Percentiles rank a stretch among this genome's conserved stretches.
phyloP scores from a whole-genome alignment of 2,329 filamentous ascomycete genomes.

The Hansfordia pulvinata region DNA sequence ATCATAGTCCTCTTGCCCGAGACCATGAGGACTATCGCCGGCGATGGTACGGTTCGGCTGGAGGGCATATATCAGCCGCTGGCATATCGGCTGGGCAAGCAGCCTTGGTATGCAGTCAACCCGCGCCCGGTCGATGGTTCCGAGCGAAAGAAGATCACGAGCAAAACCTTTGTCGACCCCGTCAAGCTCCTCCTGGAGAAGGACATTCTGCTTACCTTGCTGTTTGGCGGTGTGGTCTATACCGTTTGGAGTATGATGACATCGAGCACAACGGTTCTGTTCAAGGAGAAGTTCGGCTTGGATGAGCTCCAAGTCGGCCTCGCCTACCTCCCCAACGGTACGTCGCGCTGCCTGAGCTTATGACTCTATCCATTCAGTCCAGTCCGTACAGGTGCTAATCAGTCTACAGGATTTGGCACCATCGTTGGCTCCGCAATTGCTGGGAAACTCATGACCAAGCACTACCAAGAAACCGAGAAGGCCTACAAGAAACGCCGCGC shows the following conservation, averaged over 20 bases:
- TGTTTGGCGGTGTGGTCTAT: slow-evolving; percentile 22
- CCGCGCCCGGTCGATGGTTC: slow-evolving; percentile 3
- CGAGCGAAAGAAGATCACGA: slow-evolving; percentile 9
- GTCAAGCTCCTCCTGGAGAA: slow-evolving; percentile 23
- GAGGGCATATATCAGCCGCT: too few relatives aligned
- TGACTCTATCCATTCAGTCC: too few relatives aligned
- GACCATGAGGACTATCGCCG: slow-evolving; percentile 27
- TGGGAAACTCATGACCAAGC: slow-evolving; percentile 26
- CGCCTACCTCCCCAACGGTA: slow-evolving; percentile 13
- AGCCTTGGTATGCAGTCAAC: too few relatives aligned
- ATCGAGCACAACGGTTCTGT: slow-evolving; percentile 22
- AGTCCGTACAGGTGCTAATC: not conserved
- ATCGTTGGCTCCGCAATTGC: slow-evolving; percentile 25
- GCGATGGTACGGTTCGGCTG: slow-evolving; percentile 26
- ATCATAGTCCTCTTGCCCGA: slow-evolving; percentile 30
- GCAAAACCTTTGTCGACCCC: slow-evolving; percentile 19
- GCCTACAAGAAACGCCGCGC: slow-evolving; percentile 14
- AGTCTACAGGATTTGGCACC: slow-evolving; percentile 17
- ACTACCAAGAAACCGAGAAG: slow-evolving; percentile 15
- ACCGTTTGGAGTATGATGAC: slow-evolving; percentile 34
- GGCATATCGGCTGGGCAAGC: too few relatives aligned
- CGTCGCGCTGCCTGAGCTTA: too few relatives aligned
- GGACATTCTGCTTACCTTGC: too few relatives aligned
- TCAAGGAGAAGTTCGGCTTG: slow-evolving; percentile 15
- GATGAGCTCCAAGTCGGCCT: slow-evolving; percentile 12